These are phyloP conservation scores for Apiospora saccharicola DNA, from an alignment of 2,329 filamentous ascomycete genomes.

Conservation along the genomic window DNA sequence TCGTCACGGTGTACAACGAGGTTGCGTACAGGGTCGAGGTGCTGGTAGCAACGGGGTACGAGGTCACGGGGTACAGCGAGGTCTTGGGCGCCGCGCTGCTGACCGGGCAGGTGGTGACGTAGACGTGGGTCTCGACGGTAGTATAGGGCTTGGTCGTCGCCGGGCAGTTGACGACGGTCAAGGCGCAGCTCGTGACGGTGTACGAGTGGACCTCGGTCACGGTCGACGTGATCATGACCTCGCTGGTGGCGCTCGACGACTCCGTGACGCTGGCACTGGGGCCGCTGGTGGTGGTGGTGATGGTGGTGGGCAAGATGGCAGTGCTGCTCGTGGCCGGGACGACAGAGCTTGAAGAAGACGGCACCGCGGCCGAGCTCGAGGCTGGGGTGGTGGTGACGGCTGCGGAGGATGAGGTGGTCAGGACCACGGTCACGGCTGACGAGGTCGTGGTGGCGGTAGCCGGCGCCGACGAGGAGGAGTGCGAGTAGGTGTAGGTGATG, in stretches of 20 bases:
- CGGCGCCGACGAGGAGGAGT: neutral
- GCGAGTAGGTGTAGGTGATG: slow-evolving; percentile 18
- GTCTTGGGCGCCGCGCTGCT: neutral
- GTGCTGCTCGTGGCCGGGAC: neutral
- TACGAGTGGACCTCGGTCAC: slow-evolving; percentile 6
- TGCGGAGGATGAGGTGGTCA: slow-evolving; percentile 1
- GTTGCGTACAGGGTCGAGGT: slow-evolving; percentile 10
- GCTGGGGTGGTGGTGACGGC: neutral
- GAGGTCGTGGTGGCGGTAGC: neutral
- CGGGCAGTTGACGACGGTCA: slow-evolving; percentile 25
- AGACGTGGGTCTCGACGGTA: slow-evolving; percentile 17
- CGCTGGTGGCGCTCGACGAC: neutral
- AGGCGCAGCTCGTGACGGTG: neutral
- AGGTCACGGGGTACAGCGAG: neutral
- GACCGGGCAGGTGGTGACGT: slow-evolving; percentile 26
- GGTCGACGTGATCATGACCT: slow-evolving; percentile 19
- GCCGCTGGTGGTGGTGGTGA: neutral
- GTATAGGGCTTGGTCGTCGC: slow-evolving; percentile 15
- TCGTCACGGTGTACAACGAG: neutral
- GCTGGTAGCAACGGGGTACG: neutral
- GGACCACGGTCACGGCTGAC: neutral
- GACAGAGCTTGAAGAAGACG: neutral
- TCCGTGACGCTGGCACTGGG: slow-evolving; percentile 2
- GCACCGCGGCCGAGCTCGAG: neutral
- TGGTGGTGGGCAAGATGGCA: neutral